A percentile compares a stretch with the other conserved stretches of the same genome.
Conservation (phyloP, 345 rosid species). For the Pseudoturritis turrita region DNA sequence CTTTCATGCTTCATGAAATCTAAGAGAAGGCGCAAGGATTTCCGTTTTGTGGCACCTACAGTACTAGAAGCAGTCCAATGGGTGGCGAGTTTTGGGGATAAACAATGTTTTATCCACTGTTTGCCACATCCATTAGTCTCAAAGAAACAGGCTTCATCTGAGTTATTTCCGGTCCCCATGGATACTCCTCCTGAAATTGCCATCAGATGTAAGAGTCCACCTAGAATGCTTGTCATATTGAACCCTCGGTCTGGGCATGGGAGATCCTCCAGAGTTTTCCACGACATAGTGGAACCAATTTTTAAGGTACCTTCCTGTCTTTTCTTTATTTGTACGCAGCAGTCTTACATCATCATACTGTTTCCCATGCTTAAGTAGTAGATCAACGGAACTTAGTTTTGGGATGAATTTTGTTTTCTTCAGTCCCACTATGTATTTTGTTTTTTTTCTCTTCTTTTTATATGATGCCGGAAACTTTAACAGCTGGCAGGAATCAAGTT, state of each 20-base stretch:
- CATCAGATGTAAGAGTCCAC: conserved; percentile 72
- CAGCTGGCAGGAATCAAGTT: conserved; percentile 88
- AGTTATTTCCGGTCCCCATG: conserved; percentile 41
- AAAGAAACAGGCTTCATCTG: conserved; percentile 75
- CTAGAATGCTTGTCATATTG: conserved; percentile 76
- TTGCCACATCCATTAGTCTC: conserved; percentile 76
- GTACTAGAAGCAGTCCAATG: conserved; percentile 73
- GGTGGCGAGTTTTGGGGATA: conserved; percentile 92
- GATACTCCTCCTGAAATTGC: conserved; percentile 75
- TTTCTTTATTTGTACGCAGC: neutral
- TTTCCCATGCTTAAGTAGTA: no score
- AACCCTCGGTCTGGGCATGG: conserved; percentile 84
- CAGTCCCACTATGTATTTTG: neutral
- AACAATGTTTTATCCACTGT: conserved; percentile 70
- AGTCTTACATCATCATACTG: neutral
- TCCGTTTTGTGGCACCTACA: conserved; percentile 62
- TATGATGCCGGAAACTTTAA: no score
- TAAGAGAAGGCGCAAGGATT: conserved; percentile 60
- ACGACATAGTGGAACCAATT: conserved; percentile 70
- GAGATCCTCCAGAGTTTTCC: conserved; percentile 75
- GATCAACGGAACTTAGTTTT: no score
- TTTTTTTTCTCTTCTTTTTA: no score
- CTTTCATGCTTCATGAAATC: conserved; percentile 62
- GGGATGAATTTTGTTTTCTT: neutral
- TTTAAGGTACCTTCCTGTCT: conserved; percentile 53